Evolutionary conservation across 2,329 filamentous ascomycete genomes (phyloP).

Genomic region (Clonostachys byssicola): DNA sequence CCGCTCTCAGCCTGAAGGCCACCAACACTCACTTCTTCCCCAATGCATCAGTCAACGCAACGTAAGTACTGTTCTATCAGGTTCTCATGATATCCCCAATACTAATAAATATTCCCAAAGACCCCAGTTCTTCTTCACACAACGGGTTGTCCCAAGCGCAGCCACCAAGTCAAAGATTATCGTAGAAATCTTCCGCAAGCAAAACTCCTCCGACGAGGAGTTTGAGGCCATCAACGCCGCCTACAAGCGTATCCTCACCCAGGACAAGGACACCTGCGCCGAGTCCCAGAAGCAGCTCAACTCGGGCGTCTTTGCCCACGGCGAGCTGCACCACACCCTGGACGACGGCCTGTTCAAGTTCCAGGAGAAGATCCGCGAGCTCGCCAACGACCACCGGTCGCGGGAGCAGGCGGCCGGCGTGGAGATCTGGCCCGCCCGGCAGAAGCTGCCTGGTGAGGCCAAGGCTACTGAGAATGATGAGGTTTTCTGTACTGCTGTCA

Average conservation of each 20-base stretch:
- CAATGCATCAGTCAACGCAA: slow-evolving; percentile 44
- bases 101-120: slow-evolving; percentile 16
- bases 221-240: slow-evolving; percentile 53
- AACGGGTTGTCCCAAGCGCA: slow-evolving; percentile 53
- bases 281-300: slow-evolving; percentile 57
- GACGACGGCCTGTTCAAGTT: slow-evolving; percentile 57
- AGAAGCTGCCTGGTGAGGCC: slow-evolving; percentile 16
- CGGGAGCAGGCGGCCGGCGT: slow-evolving; percentile 30
- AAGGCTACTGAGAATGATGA: slow-evolving; percentile 16
- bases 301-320: slow-evolving; percentile 57
- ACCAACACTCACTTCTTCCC: slow-evolving; percentile 44
- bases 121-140: slow-evolving; percentile 61
- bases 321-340: slow-evolving; percentile 56
- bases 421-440: slow-evolving; percentile 21
- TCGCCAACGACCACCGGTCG: slow-evolving; percentile 39
- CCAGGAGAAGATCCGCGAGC: slow-evolving; percentile 45
- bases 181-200: slow-evolving; percentile 62
- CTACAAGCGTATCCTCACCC: slow-evolving; percentile 60
- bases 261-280: slow-evolving; percentile 60
- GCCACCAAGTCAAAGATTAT: slow-evolving; percentile 48
- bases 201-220: slow-evolving; percentile 53
- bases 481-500: slow-evolving; percentile 25
- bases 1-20: slow-evolving; percentile 37
- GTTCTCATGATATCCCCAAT: slow-evolving; percentile 1
- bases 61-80: slow-evolving; percentile 27